Evolutionary conservation across 2,329 filamentous ascomycete species (phyloP).

Genomic region (Colletotrichum sp.): DNA sequence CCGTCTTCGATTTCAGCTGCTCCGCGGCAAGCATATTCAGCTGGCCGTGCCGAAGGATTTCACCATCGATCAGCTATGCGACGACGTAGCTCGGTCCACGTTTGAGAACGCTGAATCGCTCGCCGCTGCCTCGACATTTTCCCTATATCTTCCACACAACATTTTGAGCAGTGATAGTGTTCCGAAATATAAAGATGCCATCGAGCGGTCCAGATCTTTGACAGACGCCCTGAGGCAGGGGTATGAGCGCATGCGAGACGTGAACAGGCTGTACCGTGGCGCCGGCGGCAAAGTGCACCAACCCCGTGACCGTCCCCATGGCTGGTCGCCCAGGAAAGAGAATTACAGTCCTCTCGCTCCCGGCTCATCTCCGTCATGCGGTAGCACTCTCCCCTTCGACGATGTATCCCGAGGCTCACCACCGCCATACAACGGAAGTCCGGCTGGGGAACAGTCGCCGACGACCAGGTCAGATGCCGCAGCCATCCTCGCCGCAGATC

Average conservation of each 20-base stretch:
- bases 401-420: neutral
- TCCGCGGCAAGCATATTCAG: neutral
- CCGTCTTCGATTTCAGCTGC: neutral
- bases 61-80: neutral
- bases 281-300: neutral
- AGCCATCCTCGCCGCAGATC: neutral
- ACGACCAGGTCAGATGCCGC: neutral
- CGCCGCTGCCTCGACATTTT: neutral
- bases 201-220: neutral
- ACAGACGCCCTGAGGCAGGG: neutral
- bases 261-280: neutral
- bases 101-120: neutral
- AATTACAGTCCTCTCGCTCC: neutral
- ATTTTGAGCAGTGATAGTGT: neutral
- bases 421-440: neutral
- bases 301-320: neutral
- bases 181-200: neutral
- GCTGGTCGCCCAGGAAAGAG: neutral
- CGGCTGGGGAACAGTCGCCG: neutral
- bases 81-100: neutral
- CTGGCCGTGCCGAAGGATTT: neutral
- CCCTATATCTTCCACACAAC: neutral
- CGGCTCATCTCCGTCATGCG: neutral
- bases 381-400: neutral
- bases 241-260: neutral